Conservation (phyloP, 768 basidiomycete genomes). For the Pholiota molesta region DNA sequence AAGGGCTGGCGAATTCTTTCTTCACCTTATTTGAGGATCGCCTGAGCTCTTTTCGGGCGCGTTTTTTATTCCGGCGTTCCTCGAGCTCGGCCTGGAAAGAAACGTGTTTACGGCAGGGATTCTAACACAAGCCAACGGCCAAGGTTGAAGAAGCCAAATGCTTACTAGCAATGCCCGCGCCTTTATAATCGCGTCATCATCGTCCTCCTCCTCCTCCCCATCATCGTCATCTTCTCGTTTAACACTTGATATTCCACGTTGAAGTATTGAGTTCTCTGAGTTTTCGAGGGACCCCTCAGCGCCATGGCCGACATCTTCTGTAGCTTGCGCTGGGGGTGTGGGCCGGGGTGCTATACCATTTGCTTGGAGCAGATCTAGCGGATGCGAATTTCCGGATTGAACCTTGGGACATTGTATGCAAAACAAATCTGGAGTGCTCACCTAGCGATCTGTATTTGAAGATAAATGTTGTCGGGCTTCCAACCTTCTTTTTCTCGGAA, state of each 20-base stretch:
- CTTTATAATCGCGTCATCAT: background rate
- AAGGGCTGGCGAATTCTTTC: background rate
- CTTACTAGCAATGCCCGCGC: background rate
- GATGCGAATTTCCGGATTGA: background rate
- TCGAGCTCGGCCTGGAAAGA: constrained; percentile 5
- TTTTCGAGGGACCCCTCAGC: background rate
- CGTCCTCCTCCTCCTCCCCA: background rate
- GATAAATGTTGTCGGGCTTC: constrained; percentile 18
- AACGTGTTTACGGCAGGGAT: too few relatives aligned
- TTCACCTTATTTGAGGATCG: too few relatives aligned
- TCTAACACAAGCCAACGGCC: too few relatives aligned
- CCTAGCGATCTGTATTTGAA: constrained; percentile 29
- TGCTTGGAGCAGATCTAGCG: constrained; percentile 20
- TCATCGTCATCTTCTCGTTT: background rate
- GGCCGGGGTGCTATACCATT: constrained; percentile 18
- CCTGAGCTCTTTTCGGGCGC: background rate
- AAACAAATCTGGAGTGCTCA: constrained; percentile 3
- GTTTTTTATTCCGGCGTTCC: constrained; percentile 1
- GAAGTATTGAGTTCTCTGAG: background rate
- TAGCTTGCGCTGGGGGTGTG: background rate
- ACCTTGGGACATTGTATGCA: background rate
- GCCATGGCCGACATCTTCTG: background rate
- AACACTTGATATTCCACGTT: background rate
- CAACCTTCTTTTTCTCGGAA: background rate
- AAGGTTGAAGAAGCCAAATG: background rate